Conservation (phyloP, 2,329 filamentous ascomycete species). For the Emmonsia crescens region DNA sequence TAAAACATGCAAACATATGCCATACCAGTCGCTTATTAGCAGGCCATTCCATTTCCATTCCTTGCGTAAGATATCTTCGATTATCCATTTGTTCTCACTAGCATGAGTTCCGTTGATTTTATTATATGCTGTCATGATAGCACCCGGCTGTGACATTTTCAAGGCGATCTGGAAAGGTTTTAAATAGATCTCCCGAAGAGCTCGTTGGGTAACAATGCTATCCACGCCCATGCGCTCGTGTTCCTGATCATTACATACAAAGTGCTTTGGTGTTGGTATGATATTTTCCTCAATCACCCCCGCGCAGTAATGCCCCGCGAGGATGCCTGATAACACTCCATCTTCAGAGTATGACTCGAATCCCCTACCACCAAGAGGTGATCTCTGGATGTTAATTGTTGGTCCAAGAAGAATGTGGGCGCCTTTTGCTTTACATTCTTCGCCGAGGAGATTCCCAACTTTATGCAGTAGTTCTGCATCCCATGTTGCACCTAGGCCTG, state of each 20-base stretch:
- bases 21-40: conserved; percentile 38
- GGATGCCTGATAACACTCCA: conserved; percentile 61
- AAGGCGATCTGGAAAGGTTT: conserved; percentile 53
- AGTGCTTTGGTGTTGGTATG: conserved; percentile 65
- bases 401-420: conserved; percentile 64
- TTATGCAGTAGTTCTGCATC: conserved; percentile 58
- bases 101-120: conserved; percentile 43
- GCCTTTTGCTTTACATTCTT: conserved; percentile 62
- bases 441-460: conserved; percentile 59
- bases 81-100: conserved; percentile 32
- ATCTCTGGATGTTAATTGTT: conserved; percentile 71
- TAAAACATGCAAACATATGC: not conserved
- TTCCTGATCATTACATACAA: conserved; percentile 39
- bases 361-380: conserved; percentile 71
- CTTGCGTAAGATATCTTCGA: conserved; percentile 34
- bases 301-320: conserved; percentile 61
- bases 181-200: conserved; percentile 53
- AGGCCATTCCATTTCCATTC: conserved; percentile 39
- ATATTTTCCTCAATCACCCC: conserved; percentile 64
- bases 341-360: conserved; percentile 85
- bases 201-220: conserved; percentile 39
- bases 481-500: conserved; percentile 70
- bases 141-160: conserved; percentile 43
- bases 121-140: conserved; percentile 51
- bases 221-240: conserved; percentile 35